These are phyloP conservation scores for Yamadazyma taylorii DNA, from an alignment of 1,139 yeast genomes.

Conservation along the genomic window DNA sequence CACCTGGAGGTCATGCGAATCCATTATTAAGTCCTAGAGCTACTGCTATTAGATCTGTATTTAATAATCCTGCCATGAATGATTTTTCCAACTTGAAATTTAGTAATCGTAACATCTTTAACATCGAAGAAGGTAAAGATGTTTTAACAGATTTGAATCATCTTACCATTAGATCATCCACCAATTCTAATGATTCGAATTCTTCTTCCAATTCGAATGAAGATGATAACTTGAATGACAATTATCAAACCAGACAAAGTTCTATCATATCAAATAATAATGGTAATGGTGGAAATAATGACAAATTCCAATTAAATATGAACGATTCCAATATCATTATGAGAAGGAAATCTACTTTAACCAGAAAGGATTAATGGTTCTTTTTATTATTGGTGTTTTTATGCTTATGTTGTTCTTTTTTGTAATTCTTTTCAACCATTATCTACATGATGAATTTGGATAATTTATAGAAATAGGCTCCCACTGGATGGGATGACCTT, in stretches of 20 bases:
- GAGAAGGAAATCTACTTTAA: slow-evolving; percentile 31
- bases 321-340: slow-evolving; percentile 44
- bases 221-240: slow-evolving; percentile 19
- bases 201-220: slow-evolving; percentile 22
- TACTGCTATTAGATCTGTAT: slow-evolving; percentile 46
- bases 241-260: slow-evolving; percentile 46
- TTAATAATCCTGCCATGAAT: slow-evolving; percentile 46
- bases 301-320: slow-evolving; percentile 44
- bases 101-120: slow-evolving; percentile 37
- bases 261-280: slow-evolving; percentile 41
- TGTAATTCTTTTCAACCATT: too few species aligned
- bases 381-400: too few species aligned
- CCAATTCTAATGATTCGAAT: slow-evolving; percentile 17
- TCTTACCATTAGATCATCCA: slow-evolving; percentile 14
- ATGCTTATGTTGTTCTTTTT: too few species aligned
- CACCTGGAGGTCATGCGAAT: slow-evolving; percentile 3
- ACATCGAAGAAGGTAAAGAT: slow-evolving; percentile 20
- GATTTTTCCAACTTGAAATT: slow-evolving; percentile 16
- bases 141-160: slow-evolving; percentile 17
- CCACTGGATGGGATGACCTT: too few species aligned
- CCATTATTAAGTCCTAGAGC: slow-evolving; percentile 37
- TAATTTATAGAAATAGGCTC: too few species aligned
- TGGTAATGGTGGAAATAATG: slow-evolving; percentile 23
- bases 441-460: too few species aligned
- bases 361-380: slow-evolving; percentile 6